A percentile compares a stretch with the other conserved stretches of the same genome.
Conservation (phyloP, 2,329 filamentous ascomycete genomes). For the Diaporthe nobilis region DNA sequence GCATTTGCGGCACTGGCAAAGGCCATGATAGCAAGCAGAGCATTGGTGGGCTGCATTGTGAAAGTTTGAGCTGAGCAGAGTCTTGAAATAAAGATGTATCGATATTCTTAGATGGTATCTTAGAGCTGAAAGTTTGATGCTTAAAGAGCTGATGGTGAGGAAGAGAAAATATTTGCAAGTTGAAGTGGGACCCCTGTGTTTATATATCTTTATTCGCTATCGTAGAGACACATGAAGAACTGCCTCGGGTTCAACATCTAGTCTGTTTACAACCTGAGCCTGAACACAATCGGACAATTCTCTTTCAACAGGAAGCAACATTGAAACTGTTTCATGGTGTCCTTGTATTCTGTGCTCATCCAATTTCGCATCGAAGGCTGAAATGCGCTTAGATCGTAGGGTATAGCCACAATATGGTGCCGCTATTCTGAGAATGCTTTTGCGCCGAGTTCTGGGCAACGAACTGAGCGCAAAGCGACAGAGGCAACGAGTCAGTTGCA, state of each 20-base stretch:
- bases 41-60: background rate
- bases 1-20: background rate
- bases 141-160: background rate
- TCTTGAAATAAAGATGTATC: background rate
- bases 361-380: background rate
- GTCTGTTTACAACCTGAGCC: background rate
- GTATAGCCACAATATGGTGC: background rate
- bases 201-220: background rate
- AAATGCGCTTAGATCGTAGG: background rate
- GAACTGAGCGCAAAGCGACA: background rate
- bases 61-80: background rate
- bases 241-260: background rate
- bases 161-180: background rate
- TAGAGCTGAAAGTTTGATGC: background rate
- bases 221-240: background rate
- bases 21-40: background rate
- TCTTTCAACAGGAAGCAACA: background rate
- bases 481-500: background rate
- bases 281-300: background rate
- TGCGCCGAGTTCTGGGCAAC: background rate
- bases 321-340: too few relatives aligned
- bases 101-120: background rate
- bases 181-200: background rate
- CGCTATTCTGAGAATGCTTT: background rate
- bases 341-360: background rate